Conservation (phyloP, 208 protist species). For the Leishmania mexicana region DNA sequence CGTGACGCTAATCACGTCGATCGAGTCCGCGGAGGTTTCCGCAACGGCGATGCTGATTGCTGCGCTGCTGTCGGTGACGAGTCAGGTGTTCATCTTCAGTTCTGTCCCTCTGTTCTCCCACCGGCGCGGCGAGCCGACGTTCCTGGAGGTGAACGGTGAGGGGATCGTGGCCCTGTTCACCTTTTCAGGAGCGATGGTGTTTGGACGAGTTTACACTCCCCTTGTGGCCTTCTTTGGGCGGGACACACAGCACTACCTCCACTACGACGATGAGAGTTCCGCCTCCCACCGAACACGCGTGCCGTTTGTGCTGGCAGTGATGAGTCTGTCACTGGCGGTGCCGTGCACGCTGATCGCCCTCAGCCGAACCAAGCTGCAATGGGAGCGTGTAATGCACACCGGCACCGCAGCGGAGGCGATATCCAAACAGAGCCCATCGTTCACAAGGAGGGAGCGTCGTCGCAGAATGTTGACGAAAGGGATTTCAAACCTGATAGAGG, state of each 20-base stretch:
- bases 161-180: constrained; percentile 71
- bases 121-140: constrained; percentile 33
- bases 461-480: constrained; percentile 21
- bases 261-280: constrained; percentile 14
- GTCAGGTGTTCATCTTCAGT: constrained; percentile 61
- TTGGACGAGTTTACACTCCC: constrained; percentile 60
- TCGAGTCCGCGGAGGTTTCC: constrained; percentile 49
- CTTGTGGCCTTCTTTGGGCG: constrained; percentile 39
- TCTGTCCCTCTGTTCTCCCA: constrained; percentile 69
- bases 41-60: constrained; percentile 44
- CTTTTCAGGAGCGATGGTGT: constrained; percentile 57
- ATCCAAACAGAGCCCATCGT: not conserved
- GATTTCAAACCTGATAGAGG: constrained; percentile 51
- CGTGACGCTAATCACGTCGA: constrained; percentile 55
- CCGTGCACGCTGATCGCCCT: constrained; percentile 73
- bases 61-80: constrained; percentile 55
- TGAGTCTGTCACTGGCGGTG: constrained; percentile 57
- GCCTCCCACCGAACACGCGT: constrained; percentile 36
- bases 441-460: not conserved
- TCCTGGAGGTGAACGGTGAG: constrained; percentile 79
- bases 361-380: constrained; percentile 56
- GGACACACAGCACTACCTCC: constrained; percentile 11
- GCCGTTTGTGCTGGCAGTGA: constrained; percentile 66
- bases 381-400: constrained; percentile 18
- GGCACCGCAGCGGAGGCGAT: constrained; percentile 1